Base-by-base conservation (phyloP, 225 moss, liverwort and hornwort species). In the Sphagnum contortum region DNA sequence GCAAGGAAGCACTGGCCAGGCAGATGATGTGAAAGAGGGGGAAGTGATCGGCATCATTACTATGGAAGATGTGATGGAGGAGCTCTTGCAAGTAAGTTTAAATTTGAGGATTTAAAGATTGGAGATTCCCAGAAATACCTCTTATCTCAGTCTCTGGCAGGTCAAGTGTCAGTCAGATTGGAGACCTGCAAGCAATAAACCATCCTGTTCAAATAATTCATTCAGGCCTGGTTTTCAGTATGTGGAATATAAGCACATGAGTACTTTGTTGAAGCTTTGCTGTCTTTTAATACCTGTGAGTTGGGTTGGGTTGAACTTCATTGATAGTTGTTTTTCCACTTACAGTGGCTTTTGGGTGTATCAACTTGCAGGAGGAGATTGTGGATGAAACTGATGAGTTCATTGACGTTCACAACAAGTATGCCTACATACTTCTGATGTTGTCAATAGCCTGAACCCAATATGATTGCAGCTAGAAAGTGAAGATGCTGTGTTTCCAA, bases 61-160 rank as follows among this genome's bases (percentile, higher is more conserved):
- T 3, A 77, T 94, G 89, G 94, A 89, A 69, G 94, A 94, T 67
- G 89, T 94, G 46, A 91, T 94, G 65, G 94, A 94, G 73, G 91
- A 94, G 73, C 89, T 94, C 69, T 56, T 94, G 47, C 94, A 91
- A 83, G 94, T 94, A 73, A 3, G 56, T 58, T 11, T 53, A 53
- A 53, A 53, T 53, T 53, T 53, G 53, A 53, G 53, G 53, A 53
- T 6, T 53, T 10, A 6, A 2, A 10, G 53, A 53, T 6, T 53
- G 53, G 6, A 53, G 10, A 6, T 53, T 53, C 53, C 29, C 29
- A 29, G 29, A 29, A 29, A 29, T 29, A 29, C 29, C 29, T 29
- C 29, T 29, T 29, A 29, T 29, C 29, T 29, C 29, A 29, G 29
- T 29, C 29, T 29, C 29, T 29, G 29, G 29, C 29, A 29, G 29